phyloP scores from a whole-genome alignment of 2,329 filamentous ascomycete genomes.

The Capronia americana region DNA sequence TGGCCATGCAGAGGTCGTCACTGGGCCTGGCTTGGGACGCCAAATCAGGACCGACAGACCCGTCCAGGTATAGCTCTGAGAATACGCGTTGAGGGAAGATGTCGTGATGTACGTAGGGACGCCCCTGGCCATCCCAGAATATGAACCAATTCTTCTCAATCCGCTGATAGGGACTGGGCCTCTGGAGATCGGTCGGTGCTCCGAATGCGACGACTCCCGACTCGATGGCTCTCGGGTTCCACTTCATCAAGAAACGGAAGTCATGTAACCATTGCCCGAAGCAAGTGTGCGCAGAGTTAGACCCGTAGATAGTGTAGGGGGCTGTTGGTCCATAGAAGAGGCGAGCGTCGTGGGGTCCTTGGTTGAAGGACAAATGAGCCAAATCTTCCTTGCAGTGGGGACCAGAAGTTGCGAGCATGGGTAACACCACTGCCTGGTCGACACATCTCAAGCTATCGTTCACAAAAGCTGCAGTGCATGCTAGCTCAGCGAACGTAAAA shows the following conservation, averaged over 20 bases:
- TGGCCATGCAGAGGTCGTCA: conserved; percentile 57
- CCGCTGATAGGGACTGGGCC: conserved; percentile 52
- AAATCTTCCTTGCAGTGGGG: conserved; percentile 56
- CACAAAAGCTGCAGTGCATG: conserved; percentile 58
- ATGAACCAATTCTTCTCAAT: conserved; percentile 70
- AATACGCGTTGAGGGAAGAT: conserved; percentile 59
- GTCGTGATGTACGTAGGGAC: conserved; percentile 62
- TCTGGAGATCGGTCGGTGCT: conserved; percentile 58
- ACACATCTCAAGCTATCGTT: conserved; percentile 30
- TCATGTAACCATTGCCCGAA: conserved; percentile 65
- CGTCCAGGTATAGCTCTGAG: conserved; percentile 53
- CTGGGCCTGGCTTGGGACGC: conserved; percentile 45
- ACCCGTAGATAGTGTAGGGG: conserved; percentile 62
- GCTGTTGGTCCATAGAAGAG: conserved; percentile 60
- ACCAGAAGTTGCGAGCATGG: conserved; percentile 55
- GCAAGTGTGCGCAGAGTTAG: conserved; percentile 61
- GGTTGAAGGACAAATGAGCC: conserved; percentile 39
- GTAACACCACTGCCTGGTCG: conserved; percentile 27
- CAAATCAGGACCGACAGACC: conserved; percentile 57
- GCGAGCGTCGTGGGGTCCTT: conserved; percentile 65
- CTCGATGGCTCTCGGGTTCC: conserved; percentile 49
- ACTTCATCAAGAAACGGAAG: conserved; percentile 58
- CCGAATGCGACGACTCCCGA: conserved; percentile 26
- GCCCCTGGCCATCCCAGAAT: conserved; percentile 61
- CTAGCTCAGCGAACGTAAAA: conserved; percentile 53